These are phyloP conservation scores for Bimuria novae-zelandiae DNA, from an alignment of 2,329 filamentous ascomycete species.

Conservation along the genomic window DNA sequence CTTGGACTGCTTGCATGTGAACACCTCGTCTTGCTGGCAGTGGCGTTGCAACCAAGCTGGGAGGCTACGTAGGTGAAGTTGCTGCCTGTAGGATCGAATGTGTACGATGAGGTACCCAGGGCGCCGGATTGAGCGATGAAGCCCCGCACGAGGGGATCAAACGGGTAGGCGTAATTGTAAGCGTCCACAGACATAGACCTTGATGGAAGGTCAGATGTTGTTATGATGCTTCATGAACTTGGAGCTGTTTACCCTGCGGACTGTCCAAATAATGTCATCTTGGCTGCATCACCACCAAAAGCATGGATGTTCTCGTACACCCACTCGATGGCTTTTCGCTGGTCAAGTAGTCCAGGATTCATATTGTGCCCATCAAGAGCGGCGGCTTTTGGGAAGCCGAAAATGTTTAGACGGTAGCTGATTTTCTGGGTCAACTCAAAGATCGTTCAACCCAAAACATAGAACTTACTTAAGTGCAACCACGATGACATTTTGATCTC, in stretches of 20 bases:
- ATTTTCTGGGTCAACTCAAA: neutral
- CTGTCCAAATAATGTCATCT: conserved; percentile 46
- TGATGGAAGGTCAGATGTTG: conserved; percentile 3
- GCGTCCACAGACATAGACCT: conserved; percentile 49
- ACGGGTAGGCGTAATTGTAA: conserved; percentile 52
- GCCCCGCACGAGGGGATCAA: conserved; percentile 54
- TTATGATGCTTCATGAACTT: neutral
- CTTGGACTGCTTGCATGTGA: conserved; percentile 44
- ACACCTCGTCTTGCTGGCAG: conserved; percentile 22
- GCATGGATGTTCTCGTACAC: conserved; percentile 43
- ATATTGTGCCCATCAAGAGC: conserved; percentile 35
- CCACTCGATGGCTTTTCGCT: conserved; percentile 45
- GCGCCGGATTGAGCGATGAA: conserved; percentile 48
- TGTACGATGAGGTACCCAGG: conserved; percentile 11
- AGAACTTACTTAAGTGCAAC: conserved; percentile 44
- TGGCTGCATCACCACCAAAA: conserved; percentile 36
- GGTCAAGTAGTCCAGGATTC: conserved; percentile 43
- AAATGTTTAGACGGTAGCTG: conserved; percentile 41
- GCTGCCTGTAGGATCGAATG: conserved; percentile 13
- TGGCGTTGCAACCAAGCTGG: conserved; percentile 24
- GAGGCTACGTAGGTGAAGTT: conserved; percentile 32
- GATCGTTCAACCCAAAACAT: neutral
- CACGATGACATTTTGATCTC: conserved; percentile 48
- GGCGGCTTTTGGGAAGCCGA: conserved; percentile 41
- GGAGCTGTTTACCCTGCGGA: conserved; percentile 27